Evolutionary conservation across 2,329 filamentous ascomycete species (phyloP), one percentile per base, ranked within the genome.

Genomic region (Penicillium sp.): DNA sequence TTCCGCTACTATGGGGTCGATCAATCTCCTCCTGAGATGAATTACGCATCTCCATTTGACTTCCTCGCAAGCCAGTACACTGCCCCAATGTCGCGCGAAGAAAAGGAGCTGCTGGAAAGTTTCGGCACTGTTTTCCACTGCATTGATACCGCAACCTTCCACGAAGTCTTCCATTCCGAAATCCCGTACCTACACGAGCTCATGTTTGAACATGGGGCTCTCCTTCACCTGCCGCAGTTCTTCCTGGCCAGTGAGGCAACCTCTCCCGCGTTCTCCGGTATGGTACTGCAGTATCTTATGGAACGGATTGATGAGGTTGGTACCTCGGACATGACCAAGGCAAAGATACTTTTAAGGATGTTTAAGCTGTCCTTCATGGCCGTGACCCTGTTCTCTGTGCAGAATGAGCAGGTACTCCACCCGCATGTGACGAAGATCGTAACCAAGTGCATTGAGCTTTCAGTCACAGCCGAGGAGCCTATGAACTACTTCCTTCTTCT

Each of bases 281-380:
- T 99, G 94, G 86, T 99, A 27, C 80, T 99, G 48, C 91, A 96
- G 64, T 99, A 99, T 71, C 81, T 99, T 59, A 99, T 99, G 94
- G 90, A 93, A 67, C 89, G 91, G 53, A 96, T 99, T 57, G 90
- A 96, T 62, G 90, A 99, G 72, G 92, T 99, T 43, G 94, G 94
- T 23, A 94, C 91, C 0, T 87, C 89, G 8, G 92, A 99, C 74
- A 88, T 94, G 53, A 92, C 91, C 71, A 96, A 93, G 75, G 93
- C 94, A 0, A 93, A 92, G 6, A 96, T 99, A 48, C 79, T 99
- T 35, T 79, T 99, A 50, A 86, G 96, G 55, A 86, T 99, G 51
- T 99, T 97, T 79, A 99, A 99, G 77, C 78, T 99, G 50, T 96
- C 93, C 0, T 99, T 99, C 75, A 99, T 99, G 94, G 96, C 96